Percentiles rank a stretch among this genome's conserved stretches.
These are phyloP conservation scores for Rhodotorula babjevae DNA, from an alignment of 768 basidiomycete species.

Conservation along the genomic window DNA sequence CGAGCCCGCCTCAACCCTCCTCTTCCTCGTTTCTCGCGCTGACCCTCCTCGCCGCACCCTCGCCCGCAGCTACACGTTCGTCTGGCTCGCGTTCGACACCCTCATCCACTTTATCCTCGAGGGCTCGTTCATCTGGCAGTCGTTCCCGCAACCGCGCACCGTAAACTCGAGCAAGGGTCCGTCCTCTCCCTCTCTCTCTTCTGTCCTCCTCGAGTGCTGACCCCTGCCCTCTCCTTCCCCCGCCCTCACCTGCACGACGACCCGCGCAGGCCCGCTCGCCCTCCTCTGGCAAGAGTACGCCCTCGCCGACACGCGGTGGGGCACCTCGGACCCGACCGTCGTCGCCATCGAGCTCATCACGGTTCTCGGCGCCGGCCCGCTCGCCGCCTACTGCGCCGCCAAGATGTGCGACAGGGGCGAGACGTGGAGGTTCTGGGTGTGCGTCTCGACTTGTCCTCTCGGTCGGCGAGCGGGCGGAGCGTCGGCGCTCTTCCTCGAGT, in stretches of 20 bases:
- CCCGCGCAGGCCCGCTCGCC: slow-evolving; percentile 23
- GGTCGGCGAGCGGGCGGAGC: too few relatives aligned
- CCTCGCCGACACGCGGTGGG: slow-evolving; percentile 76
- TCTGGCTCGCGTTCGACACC: slow-evolving; percentile 22
- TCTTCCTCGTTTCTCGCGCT: too few relatives aligned
- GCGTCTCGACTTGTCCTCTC: slow-evolving; percentile 50
- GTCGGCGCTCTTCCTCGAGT: too few relatives aligned
- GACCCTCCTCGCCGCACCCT: too few relatives aligned
- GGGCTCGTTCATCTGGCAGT: slow-evolving; percentile 16
- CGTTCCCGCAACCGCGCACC: slow-evolving; percentile 10
- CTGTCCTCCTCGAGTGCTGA: not conserved
- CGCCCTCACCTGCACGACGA: not conserved
- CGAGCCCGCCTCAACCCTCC: too few relatives aligned
- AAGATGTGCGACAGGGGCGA: slow-evolving; percentile 58
- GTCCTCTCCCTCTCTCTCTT: not conserved
- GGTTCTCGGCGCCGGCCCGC: slow-evolving; percentile 65
- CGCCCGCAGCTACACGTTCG: slow-evolving; percentile 4
- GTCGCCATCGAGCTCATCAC: slow-evolving; percentile 80
- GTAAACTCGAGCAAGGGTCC: slow-evolving; percentile 22
- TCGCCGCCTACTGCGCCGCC: slow-evolving; percentile 67
- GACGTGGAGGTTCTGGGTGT: slow-evolving; percentile 66
- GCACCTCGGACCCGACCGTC: slow-evolving; percentile 67
- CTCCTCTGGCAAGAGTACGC: slow-evolving; percentile 47
- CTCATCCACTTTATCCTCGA: slow-evolving; percentile 28
- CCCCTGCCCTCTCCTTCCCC: too few relatives aligned